Evolutionary conservation across 441 rosid species (phyloP).

Genomic region (Pelargonium cotyledonis): DNA sequence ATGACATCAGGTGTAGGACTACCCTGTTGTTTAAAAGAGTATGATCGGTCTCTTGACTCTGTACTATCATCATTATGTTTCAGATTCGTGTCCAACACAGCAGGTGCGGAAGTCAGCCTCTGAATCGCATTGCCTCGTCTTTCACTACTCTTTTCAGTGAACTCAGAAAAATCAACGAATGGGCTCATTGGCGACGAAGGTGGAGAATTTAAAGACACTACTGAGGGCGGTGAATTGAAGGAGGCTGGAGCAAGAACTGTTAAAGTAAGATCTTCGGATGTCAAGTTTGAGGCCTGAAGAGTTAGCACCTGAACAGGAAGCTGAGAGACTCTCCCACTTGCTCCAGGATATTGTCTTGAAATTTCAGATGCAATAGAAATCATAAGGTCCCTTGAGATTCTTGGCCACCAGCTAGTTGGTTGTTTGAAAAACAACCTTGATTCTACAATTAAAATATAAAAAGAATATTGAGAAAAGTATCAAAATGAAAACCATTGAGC

Average conservation of each 20-base stretch:
- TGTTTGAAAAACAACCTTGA: slow-evolving; percentile 92
- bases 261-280: slow-evolving; percentile 80
- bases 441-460: slow-evolving; percentile 35
- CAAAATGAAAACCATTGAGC: neutral
- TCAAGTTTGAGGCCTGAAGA: slow-evolving; percentile 92
- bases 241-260: slow-evolving; percentile 96
- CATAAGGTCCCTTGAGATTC: slow-evolving; percentile 78
- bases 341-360: slow-evolving; percentile 53
- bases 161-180: slow-evolving; percentile 53
- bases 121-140: slow-evolving; percentile 27
- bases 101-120: slow-evolving; percentile 24
- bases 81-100: slow-evolving; percentile 24
- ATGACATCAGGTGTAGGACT: slow-evolving; percentile 56
- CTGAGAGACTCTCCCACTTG: slow-evolving; percentile 56
- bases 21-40: slow-evolving; percentile 36
- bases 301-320: slow-evolving; percentile 98
- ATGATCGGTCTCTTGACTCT: slow-evolving; percentile 28
- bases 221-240: slow-evolving; percentile 76
- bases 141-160: slow-evolving; percentile 42
- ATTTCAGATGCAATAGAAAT: slow-evolving; percentile 87
- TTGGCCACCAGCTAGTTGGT: slow-evolving; percentile 82
- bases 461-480: too few species aligned
- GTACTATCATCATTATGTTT: slow-evolving; percentile 34
- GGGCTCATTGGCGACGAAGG: slow-evolving; percentile 66
- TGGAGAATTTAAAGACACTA: slow-evolving; percentile 73